phyloP scores from a whole-genome alignment of 2,329 filamentous ascomycete species.

The Ascochyta lentis region DNA sequence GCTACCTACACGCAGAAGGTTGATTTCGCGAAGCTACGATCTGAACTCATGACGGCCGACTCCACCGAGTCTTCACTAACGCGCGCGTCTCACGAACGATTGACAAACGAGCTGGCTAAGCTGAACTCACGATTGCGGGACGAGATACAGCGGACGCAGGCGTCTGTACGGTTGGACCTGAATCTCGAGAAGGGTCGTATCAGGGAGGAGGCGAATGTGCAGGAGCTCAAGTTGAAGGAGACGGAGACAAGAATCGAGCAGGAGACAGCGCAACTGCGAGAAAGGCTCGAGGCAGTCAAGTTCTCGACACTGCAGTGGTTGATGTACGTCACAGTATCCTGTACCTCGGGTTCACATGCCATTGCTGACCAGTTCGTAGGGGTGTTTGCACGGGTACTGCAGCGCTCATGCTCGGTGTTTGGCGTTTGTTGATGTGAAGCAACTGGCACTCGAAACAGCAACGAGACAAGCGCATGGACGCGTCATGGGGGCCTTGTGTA shows the following conservation, averaged over 20 bases:
- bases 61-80: conserved; percentile 90
- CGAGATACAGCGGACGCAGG: conserved; percentile 93
- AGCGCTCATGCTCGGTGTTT: conserved; percentile 70
- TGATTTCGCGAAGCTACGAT: conserved; percentile 95
- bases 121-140: conserved; percentile 87
- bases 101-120: conserved; percentile 95
- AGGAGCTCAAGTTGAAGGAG: conserved; percentile 98
- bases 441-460: conserved; percentile 3
- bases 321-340: conserved; percentile 70
- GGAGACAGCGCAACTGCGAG: conserved; percentile 86
- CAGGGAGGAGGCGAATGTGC: conserved; percentile 91
- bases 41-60: conserved; percentile 90
- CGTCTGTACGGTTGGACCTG: conserved; percentile 87
- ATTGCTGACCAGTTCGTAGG: conserved; percentile 49
- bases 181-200: conserved; percentile 98
- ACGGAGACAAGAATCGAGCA: conserved; percentile 98
- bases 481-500: conserved; percentile 1
- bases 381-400: conserved; percentile 71
- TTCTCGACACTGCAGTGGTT: conserved; percentile 98
- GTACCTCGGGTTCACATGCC: not conserved
- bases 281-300: conserved; percentile 96
- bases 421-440: conserved; percentile 68
- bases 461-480: conserved; percentile 3
- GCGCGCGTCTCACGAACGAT: conserved; percentile 84
- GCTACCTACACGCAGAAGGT: conserved; percentile 85